Base-by-base conservation (phyloP, 192 early-diverging fungal species). In the Coemansia sp. region DNA sequence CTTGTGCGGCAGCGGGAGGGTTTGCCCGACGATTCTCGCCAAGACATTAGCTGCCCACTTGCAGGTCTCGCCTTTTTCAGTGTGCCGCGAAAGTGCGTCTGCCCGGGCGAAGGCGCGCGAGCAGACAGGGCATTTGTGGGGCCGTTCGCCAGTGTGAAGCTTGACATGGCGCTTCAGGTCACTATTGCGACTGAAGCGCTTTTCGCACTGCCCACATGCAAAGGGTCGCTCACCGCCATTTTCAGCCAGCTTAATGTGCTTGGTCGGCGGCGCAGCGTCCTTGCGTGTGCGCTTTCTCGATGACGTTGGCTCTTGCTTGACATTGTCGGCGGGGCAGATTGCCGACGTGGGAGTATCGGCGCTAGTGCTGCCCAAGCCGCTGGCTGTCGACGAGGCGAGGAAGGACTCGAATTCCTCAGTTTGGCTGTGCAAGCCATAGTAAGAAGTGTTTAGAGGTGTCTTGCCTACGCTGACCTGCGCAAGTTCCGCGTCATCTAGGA, bases 171-270 rank as follows among this genome's bases (percentile, higher is more conserved):
- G 78, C 65, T 90, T 87, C 10, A 92, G 86, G 64, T 95, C 93
- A 66, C 94, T 92, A 69, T 93, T 90, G 63, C 94, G 81, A 40
- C 86, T 85, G 64, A 95, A 95, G 16, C 91, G 80, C 68, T 83
- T 77, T 34, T 83, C 80, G 76, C 94, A 95, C 24, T 76, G 75
- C 13, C 76, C 75, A 73, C 91, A 92, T 16, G 82, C 78, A 79
- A 87, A 95, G 0, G 92, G 91, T 16, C 91, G 86, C 65, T 91
- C 33, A 9, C 18, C 36, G 39, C 13, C 40, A 2, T n/a, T 36
- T 36, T 4, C 66, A 20, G 69, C 16, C 3, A 61, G 1, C 65
- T 68, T 77, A 66, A 63, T 62, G 49, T 65, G 70, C 27, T 82
- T 82, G 15, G 38, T 13, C 46, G 70, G 4, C 12, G 43, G 27